A percentile compares a stretch with the other conserved stretches of the same genome.
Conservation (phyloP, 2,329 filamentous ascomycete species). For the Colletotrichum higginsianum region DNA sequence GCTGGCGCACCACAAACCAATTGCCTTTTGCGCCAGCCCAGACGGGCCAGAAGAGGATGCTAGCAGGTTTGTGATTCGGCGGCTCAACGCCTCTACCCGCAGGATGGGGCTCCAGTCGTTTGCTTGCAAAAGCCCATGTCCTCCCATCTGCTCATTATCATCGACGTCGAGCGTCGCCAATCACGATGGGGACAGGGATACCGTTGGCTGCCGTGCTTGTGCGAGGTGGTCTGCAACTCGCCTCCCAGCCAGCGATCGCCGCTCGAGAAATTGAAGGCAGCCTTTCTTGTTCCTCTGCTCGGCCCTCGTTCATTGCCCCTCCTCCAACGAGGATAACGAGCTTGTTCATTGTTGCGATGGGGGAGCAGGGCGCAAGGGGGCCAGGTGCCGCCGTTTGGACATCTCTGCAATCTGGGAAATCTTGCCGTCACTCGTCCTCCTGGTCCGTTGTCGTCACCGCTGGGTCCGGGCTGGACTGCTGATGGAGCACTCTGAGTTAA, state of each 20-base stretch:
- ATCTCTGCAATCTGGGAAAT: slow-evolving; percentile 28
- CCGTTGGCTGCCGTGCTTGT: slow-evolving; percentile 21
- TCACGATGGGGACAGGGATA: slow-evolving; percentile 31
- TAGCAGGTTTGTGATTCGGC: slow-evolving; percentile 16
- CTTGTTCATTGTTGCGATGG: slow-evolving; percentile 4
- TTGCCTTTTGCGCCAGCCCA: background rate
- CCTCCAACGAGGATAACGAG: slow-evolving; percentile 2
- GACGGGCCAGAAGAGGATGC: slow-evolving; percentile 1
- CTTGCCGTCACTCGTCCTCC: slow-evolving; percentile 21
- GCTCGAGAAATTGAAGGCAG: slow-evolving; percentile 31
- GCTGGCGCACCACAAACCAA: slow-evolving; percentile 8
- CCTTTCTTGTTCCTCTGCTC: slow-evolving; percentile 26
- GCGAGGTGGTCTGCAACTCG: slow-evolving; percentile 27
- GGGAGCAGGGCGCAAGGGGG: slow-evolving; percentile 18
- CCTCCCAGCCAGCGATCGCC: slow-evolving; percentile 27
- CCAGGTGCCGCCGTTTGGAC: slow-evolving; percentile 19
- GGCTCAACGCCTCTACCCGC: slow-evolving; percentile 13
- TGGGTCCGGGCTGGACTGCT: slow-evolving; percentile 17
- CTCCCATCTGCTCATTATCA: slow-evolving; percentile 38
- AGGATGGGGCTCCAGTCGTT: slow-evolving; percentile 7
- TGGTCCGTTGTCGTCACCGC: slow-evolving; percentile 32
- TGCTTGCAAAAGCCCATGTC: slow-evolving; percentile 24
- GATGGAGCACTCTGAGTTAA: slow-evolving; percentile 30
- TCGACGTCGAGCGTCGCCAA: slow-evolving; percentile 32
- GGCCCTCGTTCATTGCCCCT: background rate